Evolutionary conservation across 768 basidiomycete genomes (phyloP).

Genomic region (Pleurotus tuber-regium): DNA sequence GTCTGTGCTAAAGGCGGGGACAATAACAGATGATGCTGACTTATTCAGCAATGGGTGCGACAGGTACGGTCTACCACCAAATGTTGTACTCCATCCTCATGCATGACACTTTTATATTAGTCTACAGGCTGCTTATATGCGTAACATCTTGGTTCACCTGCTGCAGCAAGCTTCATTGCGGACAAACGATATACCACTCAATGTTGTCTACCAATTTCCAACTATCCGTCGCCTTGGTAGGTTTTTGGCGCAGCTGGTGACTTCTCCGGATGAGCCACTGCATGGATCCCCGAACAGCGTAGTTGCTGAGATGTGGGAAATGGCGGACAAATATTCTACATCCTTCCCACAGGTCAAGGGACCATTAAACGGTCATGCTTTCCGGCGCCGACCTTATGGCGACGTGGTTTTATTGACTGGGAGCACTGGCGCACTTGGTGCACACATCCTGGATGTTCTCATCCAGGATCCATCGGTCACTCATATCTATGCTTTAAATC

Average conservation of each 20-base stretch:
- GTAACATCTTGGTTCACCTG: constrained; percentile 29
- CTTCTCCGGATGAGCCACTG: not conserved
- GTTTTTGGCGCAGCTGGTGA: constrained; percentile 6
- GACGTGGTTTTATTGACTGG: constrained; percentile 34
- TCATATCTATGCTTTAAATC: constrained; percentile 34
- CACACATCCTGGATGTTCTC: constrained; percentile 29
- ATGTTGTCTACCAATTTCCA: constrained; percentile 20
- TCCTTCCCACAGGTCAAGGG: constrained; percentile 10
- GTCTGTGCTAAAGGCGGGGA: constrained; percentile 18
- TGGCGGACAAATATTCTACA: constrained; percentile 24
- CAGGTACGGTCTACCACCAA: constrained; percentile 18
- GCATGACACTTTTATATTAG: constrained; percentile 18
- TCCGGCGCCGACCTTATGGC: not conserved
- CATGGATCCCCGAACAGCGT: constrained; percentile 7
- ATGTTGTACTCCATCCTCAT: not conserved
- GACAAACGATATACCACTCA: constrained; percentile 7
- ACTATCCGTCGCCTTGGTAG: constrained; percentile 16
- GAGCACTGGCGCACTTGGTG: constrained; percentile 33
- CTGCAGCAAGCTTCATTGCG: constrained; percentile 12
- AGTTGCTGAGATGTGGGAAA: constrained; percentile 17
- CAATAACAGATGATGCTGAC: constrained; percentile 23
- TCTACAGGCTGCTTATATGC: constrained; percentile 29
- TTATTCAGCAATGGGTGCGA: constrained; percentile 34
- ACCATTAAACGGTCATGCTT: not conserved
- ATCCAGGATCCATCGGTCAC: constrained; percentile 22